Conservation (phyloP, 2,329 filamentous ascomycete genomes). For the Stemphylium lycopersici region DNA sequence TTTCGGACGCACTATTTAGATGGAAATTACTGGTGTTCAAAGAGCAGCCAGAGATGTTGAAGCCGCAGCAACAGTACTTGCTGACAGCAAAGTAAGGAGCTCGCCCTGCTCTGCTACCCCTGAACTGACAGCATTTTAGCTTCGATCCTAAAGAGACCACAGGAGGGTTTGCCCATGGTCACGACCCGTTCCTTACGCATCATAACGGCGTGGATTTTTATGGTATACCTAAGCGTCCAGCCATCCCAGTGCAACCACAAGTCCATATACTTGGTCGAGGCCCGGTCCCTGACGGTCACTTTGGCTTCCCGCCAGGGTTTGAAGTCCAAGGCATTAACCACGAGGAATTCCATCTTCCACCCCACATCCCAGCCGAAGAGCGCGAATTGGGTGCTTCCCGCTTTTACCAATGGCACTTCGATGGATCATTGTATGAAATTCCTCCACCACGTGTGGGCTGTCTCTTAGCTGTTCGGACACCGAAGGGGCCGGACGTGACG, state of each 20-base stretch:
- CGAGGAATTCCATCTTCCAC: constrained; percentile 19
- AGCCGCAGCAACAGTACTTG: constrained; percentile 13
- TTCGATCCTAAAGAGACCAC: constrained; percentile 19
- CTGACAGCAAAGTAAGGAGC: constrained; percentile 10
- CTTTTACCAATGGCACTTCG: constrained; percentile 2
- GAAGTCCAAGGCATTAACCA: constrained; percentile 19
- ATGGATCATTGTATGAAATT: background rate
- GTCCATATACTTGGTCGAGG: constrained; percentile 20
- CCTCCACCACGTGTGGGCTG: background rate
- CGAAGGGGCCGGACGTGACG: background rate
- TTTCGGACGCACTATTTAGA: constrained; percentile 11
- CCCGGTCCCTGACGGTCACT: constrained; percentile 12
- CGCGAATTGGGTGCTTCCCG: constrained; percentile 10
- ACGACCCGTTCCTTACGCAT: constrained; percentile 12
- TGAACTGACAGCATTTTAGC: background rate
- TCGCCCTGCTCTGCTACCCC: no score
- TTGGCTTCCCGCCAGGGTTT: constrained; percentile 16
- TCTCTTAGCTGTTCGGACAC: background rate
- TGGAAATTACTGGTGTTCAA: constrained; percentile 18
- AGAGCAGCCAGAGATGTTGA: constrained; percentile 15
- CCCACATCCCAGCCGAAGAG: constrained; percentile 12
- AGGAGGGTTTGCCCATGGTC: constrained; percentile 17
- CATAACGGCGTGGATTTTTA: constrained; percentile 16
- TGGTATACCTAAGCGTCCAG: constrained; percentile 16
- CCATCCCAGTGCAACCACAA: constrained; percentile 17